Base-by-base conservation (phyloP, 139 green algal genomes). In the Chlorella sp. region DNA sequence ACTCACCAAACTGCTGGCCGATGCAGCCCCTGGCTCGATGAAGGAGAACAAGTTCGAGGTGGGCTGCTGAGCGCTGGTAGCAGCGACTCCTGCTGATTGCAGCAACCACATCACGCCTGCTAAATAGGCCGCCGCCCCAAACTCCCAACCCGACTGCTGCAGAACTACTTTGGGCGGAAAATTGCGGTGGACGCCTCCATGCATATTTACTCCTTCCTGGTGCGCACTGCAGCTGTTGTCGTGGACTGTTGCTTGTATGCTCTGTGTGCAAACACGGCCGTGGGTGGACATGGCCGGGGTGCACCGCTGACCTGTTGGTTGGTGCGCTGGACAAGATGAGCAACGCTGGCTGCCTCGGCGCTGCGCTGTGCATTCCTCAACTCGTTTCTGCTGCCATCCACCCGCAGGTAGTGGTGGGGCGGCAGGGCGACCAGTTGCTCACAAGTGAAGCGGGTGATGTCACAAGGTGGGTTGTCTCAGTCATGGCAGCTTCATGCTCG, bases 131-230 rank as follows among this genome's bases (percentile, higher is more conserved):
- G n/a, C n/a, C n/a, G n/a, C n/a, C n/a, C n/a, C n/a, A n/a, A n/a
- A n/a, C n/a, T n/a, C 9, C 44, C 9, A 6, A 51, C 44, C 44
- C 44, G 44, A 16, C 44, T 51, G 44, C 44, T 51, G 51, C 51
- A 60, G n/a, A 95, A 92, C 65, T 99, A 98, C 84, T 99, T 99
- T 87, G 98, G 97, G 5, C 87, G 98, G 9, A 98, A 97, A 81
- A 95, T 99, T 75, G 98, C 97, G 11, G 93, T 99, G 28, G 97
- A 99, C 85, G 98, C 98, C 13, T 98, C 92, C 62, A 99, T 99
- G 97, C 96, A 99, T 90, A 99, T 99, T 51, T 99, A 99, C 85
- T 95, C 98, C 81, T 99, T 98, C 88, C 90, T 99, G 93, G 95
- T 98, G 36, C 17, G 81, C 17, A 4, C 11, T 4, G 12, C 51